phyloP scores from a whole-genome alignment of 257 asterid species.

The Nicotiana tabacum region DNA sequence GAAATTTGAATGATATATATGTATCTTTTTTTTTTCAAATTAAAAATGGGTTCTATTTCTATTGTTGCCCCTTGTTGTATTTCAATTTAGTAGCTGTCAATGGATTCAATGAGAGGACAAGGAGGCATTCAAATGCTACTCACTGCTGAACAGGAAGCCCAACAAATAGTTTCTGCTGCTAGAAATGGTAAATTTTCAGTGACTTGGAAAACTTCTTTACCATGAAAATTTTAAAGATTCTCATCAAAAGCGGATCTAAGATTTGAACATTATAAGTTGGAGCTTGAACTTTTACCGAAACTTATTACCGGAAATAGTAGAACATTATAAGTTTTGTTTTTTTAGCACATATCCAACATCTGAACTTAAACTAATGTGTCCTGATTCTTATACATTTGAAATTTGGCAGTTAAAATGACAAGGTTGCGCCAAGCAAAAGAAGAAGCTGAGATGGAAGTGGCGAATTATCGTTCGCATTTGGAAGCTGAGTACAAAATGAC shows the following conservation, averaged over 20 bases:
- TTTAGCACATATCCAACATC: too few species aligned
- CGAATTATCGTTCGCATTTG: constrained; percentile 45
- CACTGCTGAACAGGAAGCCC: constrained; percentile 87
- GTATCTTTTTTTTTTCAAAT: too few species aligned
- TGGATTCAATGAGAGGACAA: constrained; percentile 81
- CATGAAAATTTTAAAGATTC: not conserved
- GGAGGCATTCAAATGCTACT: constrained; percentile 94
- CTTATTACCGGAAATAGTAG: too few species aligned
- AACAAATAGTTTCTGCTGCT: constrained; percentile 71
- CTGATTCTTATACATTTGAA: too few species aligned
- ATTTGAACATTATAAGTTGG: too few species aligned
- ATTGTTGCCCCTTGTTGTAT: not conserved
- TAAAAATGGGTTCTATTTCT: not conserved
- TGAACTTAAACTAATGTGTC: too few species aligned
- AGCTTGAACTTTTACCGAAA: too few species aligned
- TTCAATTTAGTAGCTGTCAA: constrained; percentile 16
- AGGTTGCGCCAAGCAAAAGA: constrained; percentile 80
- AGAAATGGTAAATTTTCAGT: constrained; percentile 42
- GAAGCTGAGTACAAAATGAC: constrained; percentile 68
- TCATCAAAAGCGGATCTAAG: too few species aligned
- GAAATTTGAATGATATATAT: too few species aligned
- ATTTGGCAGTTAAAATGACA: constrained; percentile 48
- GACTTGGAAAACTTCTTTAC: not conserved
- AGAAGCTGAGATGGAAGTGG: constrained; percentile 72
- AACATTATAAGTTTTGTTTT: too few species aligned